Evolutionary conservation across 495 filamentous ascomycete species (phyloP), one percentile per base, ranked within the genome.

Genomic region (Bombardia bombarda): DNA sequence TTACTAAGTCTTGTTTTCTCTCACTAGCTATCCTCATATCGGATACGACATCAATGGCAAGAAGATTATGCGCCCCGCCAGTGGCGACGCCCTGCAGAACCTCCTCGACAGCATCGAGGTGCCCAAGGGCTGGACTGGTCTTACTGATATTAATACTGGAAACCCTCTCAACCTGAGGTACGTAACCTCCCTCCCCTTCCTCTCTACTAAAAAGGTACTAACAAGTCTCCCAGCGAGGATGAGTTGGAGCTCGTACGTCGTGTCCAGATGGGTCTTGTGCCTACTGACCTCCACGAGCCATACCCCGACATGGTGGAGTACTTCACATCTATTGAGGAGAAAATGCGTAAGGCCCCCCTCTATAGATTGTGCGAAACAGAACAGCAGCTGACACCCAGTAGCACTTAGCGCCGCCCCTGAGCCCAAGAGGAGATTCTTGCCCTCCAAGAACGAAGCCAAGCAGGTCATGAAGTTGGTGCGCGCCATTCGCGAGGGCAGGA

Each of bases 21-120:
- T 31, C 12, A 28, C 32, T 18, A 59, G 56, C 38, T 61, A 95
- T 58, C 92, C 93, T 41, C 92, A 98, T 61, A 95, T 98, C 60
- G 92, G 92, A 32, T 98, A 98, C 64, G 86, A 96, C 58, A 95
- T 98, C 64, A 94, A 98, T 66, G 92, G 92, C 61, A 95, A 89
- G 72, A 94, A 86, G 63, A 93, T 98, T 43, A 82, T 93, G 80
- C 86, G 92, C 35, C 92, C 92, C 2, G 92, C 92, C 23, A 89
- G 87, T 57, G 92, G 92, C 25, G 84, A 93, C 57, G 92, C 93
- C 30, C 68, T 98, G 23, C 93, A 98, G 75, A 87, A 87, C 5
- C 72, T 98, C 32, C 73, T 98, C 22, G 90, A 97, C 53, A 94
- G 85, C 61, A 97, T 98, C 50, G 92, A 98, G 51, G 70, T 98